Percentiles rank a stretch among this genome's conserved stretches.
These are phyloP conservation scores for Pseudoturritis turrita DNA, from an alignment of 345 rosid genomes.

Conservation along the genomic window DNA sequence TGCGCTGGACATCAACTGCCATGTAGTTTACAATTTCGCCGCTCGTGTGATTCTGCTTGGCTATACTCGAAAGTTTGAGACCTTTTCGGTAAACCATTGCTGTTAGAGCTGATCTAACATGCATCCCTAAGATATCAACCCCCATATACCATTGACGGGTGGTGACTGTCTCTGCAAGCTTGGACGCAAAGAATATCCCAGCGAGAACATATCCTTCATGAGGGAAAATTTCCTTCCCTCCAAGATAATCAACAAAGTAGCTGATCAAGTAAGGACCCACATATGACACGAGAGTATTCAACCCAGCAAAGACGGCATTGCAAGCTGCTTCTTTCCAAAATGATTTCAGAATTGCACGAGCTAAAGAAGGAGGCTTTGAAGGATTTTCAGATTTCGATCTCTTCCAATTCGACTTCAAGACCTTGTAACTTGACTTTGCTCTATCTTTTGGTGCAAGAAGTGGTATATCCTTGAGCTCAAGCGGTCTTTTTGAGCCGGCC, in stretches of 20 bases:
- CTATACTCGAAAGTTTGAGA: constrained; percentile 77
- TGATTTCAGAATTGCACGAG: constrained; percentile 79
- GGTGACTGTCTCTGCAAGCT: constrained; percentile 89
- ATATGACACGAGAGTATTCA: constrained; percentile 89
- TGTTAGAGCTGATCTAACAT: constrained; percentile 95
- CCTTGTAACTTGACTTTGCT: constrained; percentile 81
- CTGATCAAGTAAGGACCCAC: constrained; percentile 96
- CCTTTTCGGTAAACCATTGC: constrained; percentile 97
- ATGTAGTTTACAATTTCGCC: constrained; percentile 96
- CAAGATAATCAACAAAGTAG: constrained; percentile 93
- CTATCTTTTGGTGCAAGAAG: constrained; percentile 87
- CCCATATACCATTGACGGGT: constrained; percentile 99
- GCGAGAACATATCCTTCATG: constrained; percentile 97
- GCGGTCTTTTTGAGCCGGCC: constrained; percentile 86
- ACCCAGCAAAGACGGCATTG: constrained; percentile 88
- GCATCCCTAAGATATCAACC: constrained; percentile 98
- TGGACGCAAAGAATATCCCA: constrained; percentile 85
- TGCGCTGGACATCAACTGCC: constrained; percentile 98
- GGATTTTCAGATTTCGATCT: constrained; percentile 65
- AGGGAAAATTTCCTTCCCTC: constrained; percentile 77
- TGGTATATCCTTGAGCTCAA: constrained; percentile 96
- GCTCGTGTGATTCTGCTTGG: constrained; percentile 93
- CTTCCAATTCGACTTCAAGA: constrained; percentile 88
- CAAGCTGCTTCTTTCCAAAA: constrained; percentile 97
- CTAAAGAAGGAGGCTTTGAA: constrained; percentile 82